A percentile compares a stretch with the other conserved stretches of the same genome.
phyloP scores from a whole-genome alignment of 257 asterid genomes.

The Mitragyna speciosa region DNA sequence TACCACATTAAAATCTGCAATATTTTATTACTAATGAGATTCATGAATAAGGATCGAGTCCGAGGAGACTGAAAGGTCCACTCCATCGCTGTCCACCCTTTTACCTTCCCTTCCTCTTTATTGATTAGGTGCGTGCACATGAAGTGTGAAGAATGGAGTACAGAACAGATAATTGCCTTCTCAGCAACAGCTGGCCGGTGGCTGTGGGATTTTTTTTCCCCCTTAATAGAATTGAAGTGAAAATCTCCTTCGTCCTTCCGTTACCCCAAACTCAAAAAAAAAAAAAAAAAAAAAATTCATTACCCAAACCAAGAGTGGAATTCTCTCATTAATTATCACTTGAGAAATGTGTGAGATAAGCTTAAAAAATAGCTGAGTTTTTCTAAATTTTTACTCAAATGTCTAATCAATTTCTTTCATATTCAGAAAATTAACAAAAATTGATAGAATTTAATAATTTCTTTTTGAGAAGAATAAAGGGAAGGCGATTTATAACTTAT shows the following conservation, averaged over 20 bases:
- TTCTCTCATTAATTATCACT: no score
- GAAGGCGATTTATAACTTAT: no score
- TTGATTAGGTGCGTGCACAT: not conserved
- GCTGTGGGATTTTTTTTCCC: not conserved
- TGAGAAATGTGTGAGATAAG: no score
- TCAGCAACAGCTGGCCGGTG: conserved; percentile 14
- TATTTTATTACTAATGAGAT: no score
- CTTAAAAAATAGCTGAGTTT: not conserved
- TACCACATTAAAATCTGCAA: no score
- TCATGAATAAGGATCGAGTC: not conserved
- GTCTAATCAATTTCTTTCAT: not conserved
- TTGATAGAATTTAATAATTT: not conserved
- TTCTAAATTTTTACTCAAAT: not conserved
- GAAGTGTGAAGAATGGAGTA: not conserved
- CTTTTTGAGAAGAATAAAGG: no score
- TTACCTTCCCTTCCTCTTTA: not conserved
- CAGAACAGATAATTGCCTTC: conserved; percentile 10
- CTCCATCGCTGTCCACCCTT: not conserved
- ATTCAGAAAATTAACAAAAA: not conserved
- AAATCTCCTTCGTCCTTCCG: not conserved
- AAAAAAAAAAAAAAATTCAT: no score
- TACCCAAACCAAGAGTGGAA: not conserved
- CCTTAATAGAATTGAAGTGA: not conserved
- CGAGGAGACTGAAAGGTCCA: not conserved
- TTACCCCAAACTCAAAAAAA: no score